Conservation (phyloP, 495 filamentous ascomycete genomes). For the Collariella sp. region DNA sequence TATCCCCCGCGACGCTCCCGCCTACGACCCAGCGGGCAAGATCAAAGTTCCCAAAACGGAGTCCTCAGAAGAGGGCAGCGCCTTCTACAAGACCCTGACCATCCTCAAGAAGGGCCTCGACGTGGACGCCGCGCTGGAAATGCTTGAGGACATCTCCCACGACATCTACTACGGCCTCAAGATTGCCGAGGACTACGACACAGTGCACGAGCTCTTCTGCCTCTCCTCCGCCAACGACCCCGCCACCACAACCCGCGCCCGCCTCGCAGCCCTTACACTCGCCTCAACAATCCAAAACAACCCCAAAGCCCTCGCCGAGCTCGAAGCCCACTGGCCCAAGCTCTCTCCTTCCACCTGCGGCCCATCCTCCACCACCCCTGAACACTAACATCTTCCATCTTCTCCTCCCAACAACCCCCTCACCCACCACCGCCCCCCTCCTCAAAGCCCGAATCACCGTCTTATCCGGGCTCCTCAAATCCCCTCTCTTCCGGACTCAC, state of each 20-base stretch:
- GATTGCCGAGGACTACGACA: conserved; percentile 43
- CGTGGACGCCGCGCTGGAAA: conserved; percentile 37
- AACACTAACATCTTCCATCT: conserved; percentile 16
- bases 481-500: conserved; percentile 35
- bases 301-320: conserved; percentile 45
- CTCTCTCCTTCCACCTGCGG: conserved; percentile 21
- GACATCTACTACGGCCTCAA: conserved; percentile 63
- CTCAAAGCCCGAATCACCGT: conserved; percentile 33
- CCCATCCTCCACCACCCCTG: neutral
- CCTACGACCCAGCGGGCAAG: conserved; percentile 43
- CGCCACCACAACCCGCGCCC: conserved; percentile 24
- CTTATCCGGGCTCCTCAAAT: conserved; percentile 38
- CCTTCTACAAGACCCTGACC: conserved; percentile 38
- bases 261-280: conserved; percentile 45
- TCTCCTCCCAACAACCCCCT: conserved; percentile 26
- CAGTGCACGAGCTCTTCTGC: conserved; percentile 38
- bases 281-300: conserved; percentile 54
- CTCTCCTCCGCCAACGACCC: conserved; percentile 22
- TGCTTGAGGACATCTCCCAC: conserved; percentile 51
- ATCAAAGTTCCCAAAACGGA: conserved; percentile 39
- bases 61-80: conserved; percentile 16
- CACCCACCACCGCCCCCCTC: conserved; percentile 22
- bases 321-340: conserved; percentile 34
- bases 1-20: conserved; percentile 33
- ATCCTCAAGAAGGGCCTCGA: conserved; percentile 35